phyloP scores from a whole-genome alignment of 306 rosid species.

The Begonia masoniana region DNA sequence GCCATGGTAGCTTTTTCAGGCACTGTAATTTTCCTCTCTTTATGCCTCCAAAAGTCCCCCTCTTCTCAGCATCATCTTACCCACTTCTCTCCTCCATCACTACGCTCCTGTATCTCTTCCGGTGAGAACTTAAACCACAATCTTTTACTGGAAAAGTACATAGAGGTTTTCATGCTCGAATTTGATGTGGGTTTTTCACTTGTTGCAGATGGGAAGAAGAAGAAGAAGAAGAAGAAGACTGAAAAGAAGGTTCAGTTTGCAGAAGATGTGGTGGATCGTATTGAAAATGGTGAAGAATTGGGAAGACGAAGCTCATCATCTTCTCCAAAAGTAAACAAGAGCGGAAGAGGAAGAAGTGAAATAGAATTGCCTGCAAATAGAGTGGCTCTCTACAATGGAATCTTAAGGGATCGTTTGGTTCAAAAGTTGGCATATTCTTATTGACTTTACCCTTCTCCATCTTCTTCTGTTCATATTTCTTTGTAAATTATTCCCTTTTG shows the following conservation, averaged over 20 bases:
- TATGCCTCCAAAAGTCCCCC: constrained; percentile 43
- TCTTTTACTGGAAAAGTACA: neutral
- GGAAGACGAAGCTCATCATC: constrained; percentile 9
- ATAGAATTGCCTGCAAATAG: constrained; percentile 70
- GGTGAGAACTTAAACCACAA: constrained; percentile 17
- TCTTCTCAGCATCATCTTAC: constrained; percentile 24
- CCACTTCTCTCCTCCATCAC: constrained; percentile 25
- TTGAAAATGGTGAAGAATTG: constrained; percentile 30
- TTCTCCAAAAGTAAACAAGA: constrained; percentile 3
- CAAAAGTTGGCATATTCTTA: constrained; percentile 42
- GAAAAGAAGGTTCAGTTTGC: constrained; percentile 51
- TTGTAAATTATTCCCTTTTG: too few relatives aligned
- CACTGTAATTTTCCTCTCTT: constrained; percentile 69
- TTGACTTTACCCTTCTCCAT: neutral
- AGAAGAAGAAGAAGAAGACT: constrained; percentile 31
- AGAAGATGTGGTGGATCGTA: constrained; percentile 56
- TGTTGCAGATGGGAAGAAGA: constrained; percentile 35
- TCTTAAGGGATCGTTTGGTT: constrained; percentile 61
- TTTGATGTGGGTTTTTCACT: neutral
- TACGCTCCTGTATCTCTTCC: constrained; percentile 66
- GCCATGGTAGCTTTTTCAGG: constrained; percentile 92
- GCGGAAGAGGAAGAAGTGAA: constrained; percentile 5
- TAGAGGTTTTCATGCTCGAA: too few relatives aligned
- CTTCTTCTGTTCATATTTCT: too few relatives aligned
- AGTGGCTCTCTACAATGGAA: constrained; percentile 75